phyloP scores from a whole-genome alignment of 1,284 basidiomycete species.

The Malassezia psittaci region DNA sequence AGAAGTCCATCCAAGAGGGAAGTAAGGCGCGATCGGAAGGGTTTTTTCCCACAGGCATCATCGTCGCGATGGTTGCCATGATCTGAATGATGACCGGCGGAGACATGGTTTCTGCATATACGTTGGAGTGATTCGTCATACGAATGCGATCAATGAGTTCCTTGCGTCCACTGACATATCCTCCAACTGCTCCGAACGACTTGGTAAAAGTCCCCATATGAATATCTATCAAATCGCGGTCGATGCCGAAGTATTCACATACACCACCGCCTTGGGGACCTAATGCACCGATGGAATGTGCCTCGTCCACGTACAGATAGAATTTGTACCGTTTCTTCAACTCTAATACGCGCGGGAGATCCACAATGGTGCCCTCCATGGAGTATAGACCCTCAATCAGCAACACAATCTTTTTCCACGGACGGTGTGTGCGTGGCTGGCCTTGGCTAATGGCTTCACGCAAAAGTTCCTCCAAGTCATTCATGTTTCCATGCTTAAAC shows the following conservation, averaged over 20 bases:
- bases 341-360: constrained; percentile 71
- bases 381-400: constrained; percentile 93
- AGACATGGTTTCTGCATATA: constrained; percentile 82
- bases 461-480: constrained; percentile 67
- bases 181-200: constrained; percentile 93
- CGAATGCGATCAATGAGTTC: constrained; percentile 70
- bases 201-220: constrained; percentile 99
- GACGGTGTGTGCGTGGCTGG: constrained; percentile 89
- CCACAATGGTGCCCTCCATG: constrained; percentile 90
- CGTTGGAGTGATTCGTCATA: constrained; percentile 68
- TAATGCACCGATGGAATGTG: constrained; percentile 90
- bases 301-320: constrained; percentile 91
- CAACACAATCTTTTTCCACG: constrained; percentile 96
- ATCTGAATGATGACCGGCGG: constrained; percentile 86
- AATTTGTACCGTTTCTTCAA: constrained; percentile 98
- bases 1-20: constrained; percentile 37
- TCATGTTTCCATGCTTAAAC: constrained; percentile 97
- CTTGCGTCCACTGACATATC: constrained; percentile 82
- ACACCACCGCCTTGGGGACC: constrained; percentile 90
- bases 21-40: constrained; percentile 35
- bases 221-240: constrained; percentile 73
- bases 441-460: constrained; percentile 91
- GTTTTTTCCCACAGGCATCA: constrained; percentile 63
- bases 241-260: constrained; percentile 82
- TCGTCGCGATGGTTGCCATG: constrained; percentile 81